Conservation (phyloP, 2,329 filamentous ascomycete species). For the Chrysosphaeria jannelii region DNA sequence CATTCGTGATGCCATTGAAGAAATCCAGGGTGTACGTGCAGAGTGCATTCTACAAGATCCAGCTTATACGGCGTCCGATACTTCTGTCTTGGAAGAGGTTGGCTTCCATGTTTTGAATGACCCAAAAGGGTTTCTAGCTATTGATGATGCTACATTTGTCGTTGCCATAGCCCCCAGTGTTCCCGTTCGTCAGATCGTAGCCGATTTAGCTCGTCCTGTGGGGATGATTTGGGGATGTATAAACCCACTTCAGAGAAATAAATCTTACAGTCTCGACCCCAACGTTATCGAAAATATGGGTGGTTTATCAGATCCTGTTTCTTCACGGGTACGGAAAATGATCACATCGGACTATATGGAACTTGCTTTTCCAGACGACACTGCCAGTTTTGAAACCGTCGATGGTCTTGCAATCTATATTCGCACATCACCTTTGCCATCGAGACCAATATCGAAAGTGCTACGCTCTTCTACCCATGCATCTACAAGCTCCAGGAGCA, state of each 20-base stretch:
- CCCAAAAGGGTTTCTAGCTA: conserved; percentile 8
- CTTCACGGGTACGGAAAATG: conserved; percentile 4
- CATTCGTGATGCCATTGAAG: conserved; percentile 3
- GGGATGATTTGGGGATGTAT: conserved; percentile 7
- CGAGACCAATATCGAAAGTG: no score
- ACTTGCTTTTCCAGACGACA: conserved; percentile 3
- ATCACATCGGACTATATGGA: conserved; percentile 2
- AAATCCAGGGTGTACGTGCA: conserved; percentile 3
- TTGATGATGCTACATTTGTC: conserved; percentile 8
- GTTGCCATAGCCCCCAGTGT: conserved; percentile 7
- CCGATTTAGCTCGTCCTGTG: conserved; percentile 9
- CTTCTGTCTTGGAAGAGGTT: conserved; percentile 4
- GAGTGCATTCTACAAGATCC: no score
- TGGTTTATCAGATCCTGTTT: conserved; percentile 4
- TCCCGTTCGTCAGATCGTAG: conserved; percentile 8
- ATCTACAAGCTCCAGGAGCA: no score
- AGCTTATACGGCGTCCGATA: conserved; percentile 5
- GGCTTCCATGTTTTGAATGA: conserved; percentile 8
- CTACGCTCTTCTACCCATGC: no score
- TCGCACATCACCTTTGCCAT: no score
- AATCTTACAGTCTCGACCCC: background rate
- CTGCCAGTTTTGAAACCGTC: conserved; percentile 3
- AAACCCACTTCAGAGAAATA: background rate
- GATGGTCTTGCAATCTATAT: conserved; percentile 4
- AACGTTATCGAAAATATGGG: conserved; percentile 2